Base-by-base conservation (phyloP, 805 yeast species). In the Candida oleophila region DNA sequence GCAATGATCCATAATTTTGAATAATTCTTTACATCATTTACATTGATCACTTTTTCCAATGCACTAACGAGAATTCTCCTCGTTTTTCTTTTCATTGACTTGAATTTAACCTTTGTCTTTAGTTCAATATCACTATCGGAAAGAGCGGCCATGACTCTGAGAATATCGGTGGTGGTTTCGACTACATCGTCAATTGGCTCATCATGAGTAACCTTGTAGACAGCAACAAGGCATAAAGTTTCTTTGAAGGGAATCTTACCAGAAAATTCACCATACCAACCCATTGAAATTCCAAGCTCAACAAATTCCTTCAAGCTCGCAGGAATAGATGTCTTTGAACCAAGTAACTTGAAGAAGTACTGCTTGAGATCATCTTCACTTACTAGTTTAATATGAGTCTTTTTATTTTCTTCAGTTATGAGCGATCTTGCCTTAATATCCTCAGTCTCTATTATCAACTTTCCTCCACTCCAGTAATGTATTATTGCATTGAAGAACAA, bases 211-310 rank as follows among this genome's bases (percentile, higher is more conserved):
- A 49, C 35, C 16, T 21, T 21, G n/a, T 12, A 18, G 12, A 22
- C 33, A 1, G 53, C 53, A 12, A 49, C 33, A 14, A 41, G 36
- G 39, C 47, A 38, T 28, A 44, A 30, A 8, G 48, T 42, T 38
- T 44, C 50, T 22, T 49, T 44, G 44, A 49, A 49, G 18, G 51
- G 51, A 21, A 47, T 49, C 21, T 41, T 41, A 1, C 22, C 42
- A 12, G 8, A 15, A 14, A 41, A 43, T 8, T 33, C 43, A 16
- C 21, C 35, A 22, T 32, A 15, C 53, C 53, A 49, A 8, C 43
- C 46, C 14, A n/a, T 12, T 5, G 49, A 48, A 20, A 56, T 51
- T n/a, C 50, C 56, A 20, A 47, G 55, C 19, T 48, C 53, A 28
- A 57, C 46, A 22, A 57, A 47, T 3, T 37, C 46, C n/a, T 36